Evolutionary conservation across 1,284 basidiomycete species (phyloP).

Genomic region (Rhodotorula sp.): DNA sequence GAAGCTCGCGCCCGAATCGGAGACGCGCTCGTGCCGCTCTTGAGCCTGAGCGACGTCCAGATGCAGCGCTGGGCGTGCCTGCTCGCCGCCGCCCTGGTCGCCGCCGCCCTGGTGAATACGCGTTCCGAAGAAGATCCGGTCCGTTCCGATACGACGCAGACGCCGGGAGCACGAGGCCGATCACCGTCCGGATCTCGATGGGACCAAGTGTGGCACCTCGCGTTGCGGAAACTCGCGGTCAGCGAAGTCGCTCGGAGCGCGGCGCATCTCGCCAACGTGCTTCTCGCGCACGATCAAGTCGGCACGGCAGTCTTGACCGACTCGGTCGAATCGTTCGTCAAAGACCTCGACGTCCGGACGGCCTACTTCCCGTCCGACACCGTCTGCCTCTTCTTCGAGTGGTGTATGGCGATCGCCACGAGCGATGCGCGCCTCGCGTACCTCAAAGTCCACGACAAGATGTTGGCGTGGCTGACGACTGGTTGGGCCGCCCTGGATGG

Average conservation of each 20-base stretch:
- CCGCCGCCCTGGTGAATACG: slow-evolving; percentile 55
- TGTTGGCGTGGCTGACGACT: slow-evolving; percentile 75
- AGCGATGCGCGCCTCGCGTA: slow-evolving; percentile 77
- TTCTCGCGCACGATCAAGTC: slow-evolving; percentile 55
- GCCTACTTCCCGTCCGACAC: slow-evolving; percentile 84
- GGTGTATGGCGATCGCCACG: slow-evolving; percentile 65
- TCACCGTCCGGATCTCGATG: slow-evolving; percentile 52
- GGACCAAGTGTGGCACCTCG: slow-evolving; percentile 77
- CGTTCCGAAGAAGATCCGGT: not conserved
- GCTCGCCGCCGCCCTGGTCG: slow-evolving; percentile 55
- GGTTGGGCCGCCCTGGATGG: slow-evolving; percentile 63
- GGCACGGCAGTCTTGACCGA: slow-evolving; percentile 60
- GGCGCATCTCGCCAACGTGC: slow-evolving; percentile 65
- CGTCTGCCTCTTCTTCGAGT: slow-evolving; percentile 73
- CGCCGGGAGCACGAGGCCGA: not conserved
- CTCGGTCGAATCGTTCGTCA: slow-evolving; percentile 72
- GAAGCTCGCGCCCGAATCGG: slow-evolving; percentile 62
- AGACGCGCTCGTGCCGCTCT: slow-evolving; percentile 59
- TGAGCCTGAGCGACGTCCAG: slow-evolving; percentile 57
- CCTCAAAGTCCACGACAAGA: slow-evolving; percentile 77
- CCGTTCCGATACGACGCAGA: not conserved
- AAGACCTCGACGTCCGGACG: slow-evolving; percentile 76
- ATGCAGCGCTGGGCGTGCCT: slow-evolving; percentile 14
- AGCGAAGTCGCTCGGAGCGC: slow-evolving; percentile 72
- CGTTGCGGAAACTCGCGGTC: slow-evolving; percentile 68